Conservation (phyloP, 306 rosid genomes). For the Malus domestica region DNA sequence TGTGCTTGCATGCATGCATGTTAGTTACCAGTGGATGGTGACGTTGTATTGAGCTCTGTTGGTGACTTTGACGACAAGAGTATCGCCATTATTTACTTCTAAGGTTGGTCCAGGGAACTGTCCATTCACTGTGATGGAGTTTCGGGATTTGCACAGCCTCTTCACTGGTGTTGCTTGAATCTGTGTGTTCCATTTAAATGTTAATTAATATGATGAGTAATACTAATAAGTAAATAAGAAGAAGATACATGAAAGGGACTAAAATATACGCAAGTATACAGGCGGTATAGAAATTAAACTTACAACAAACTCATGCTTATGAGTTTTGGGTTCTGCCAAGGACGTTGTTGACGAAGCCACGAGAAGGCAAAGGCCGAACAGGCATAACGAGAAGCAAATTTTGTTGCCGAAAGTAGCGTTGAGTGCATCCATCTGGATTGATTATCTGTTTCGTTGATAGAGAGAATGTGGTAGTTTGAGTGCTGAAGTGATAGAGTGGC, state of each 20-base stretch:
- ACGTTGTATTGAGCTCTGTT: constrained; percentile 83
- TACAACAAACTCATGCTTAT: constrained; percentile 74
- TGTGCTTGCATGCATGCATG: constrained; percentile 4
- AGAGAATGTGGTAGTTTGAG: constrained; percentile 2
- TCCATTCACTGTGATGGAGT: constrained; percentile 74
- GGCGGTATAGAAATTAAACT: background rate
- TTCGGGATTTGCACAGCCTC: constrained; percentile 97
- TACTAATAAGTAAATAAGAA: background rate
- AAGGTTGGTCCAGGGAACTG: constrained; percentile 88
- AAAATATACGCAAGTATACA: background rate
- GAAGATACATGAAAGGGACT: background rate
- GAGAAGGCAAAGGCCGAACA: constrained; percentile 45
- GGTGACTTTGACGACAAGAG: constrained; percentile 61
- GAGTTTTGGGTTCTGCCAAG: constrained; percentile 48
- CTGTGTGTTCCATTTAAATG: constrained; percentile 23
- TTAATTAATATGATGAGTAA: background rate
- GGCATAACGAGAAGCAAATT: constrained; percentile 11
- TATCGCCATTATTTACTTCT: constrained; percentile 79
- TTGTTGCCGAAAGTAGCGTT: constrained; percentile 10
- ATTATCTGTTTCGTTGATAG: background rate
- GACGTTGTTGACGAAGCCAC: constrained; percentile 43
- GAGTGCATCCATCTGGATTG: constrained; percentile 23
- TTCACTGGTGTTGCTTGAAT: constrained; percentile 88
- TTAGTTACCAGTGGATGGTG: constrained; percentile 74
- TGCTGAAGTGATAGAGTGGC: constrained; percentile 16